phyloP scores from a whole-genome alignment of 192 early-diverging fungal genomes.

The Rhizophagus prolifer region DNA sequence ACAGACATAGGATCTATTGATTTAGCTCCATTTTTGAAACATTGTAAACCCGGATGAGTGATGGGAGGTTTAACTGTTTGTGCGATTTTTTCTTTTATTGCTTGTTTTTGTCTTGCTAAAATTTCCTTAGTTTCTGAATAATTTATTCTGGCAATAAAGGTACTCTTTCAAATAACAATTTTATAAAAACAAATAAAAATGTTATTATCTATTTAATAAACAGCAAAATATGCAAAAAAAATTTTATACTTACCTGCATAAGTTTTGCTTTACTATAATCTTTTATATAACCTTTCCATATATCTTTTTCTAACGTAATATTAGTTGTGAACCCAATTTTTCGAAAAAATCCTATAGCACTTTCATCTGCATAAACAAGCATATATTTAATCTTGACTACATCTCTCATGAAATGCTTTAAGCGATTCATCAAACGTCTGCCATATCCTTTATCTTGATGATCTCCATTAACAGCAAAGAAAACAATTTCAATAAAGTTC shows the following conservation, averaged over 20 bases:
- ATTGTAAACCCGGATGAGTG: constrained; percentile 76
- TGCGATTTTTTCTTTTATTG: constrained; percentile 84
- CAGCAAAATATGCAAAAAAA: neutral
- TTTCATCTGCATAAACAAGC: constrained; percentile 98
- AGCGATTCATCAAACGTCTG: constrained; percentile 90
- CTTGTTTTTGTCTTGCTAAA: constrained; percentile 72
- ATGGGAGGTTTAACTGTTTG: constrained; percentile 70
- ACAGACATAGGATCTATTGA: constrained; percentile 78
- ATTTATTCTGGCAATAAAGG: constrained; percentile 85
- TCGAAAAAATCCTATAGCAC: constrained; percentile 97
- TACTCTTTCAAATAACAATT: constrained; percentile 59
- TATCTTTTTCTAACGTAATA: constrained; percentile 85
- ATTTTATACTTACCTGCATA: constrained; percentile 67
- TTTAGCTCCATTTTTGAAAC: constrained; percentile 60
- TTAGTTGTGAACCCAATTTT: constrained; percentile 99
- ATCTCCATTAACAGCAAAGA: constrained; percentile 88
- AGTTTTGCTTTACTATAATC: constrained; percentile 99
- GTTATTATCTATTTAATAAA: too few species aligned
- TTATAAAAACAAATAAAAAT: too few species aligned
- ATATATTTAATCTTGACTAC: constrained; percentile 80
- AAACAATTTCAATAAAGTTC: constrained; percentile 98
- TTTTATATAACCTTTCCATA: constrained; percentile 99
- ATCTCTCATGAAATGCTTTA: constrained; percentile 89
- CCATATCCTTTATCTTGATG: constrained; percentile 99
- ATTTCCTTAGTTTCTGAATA: constrained; percentile 76